phyloP scores from a whole-genome alignment of 1,139 yeast genomes.

The Debaryomyces sp. region DNA sequence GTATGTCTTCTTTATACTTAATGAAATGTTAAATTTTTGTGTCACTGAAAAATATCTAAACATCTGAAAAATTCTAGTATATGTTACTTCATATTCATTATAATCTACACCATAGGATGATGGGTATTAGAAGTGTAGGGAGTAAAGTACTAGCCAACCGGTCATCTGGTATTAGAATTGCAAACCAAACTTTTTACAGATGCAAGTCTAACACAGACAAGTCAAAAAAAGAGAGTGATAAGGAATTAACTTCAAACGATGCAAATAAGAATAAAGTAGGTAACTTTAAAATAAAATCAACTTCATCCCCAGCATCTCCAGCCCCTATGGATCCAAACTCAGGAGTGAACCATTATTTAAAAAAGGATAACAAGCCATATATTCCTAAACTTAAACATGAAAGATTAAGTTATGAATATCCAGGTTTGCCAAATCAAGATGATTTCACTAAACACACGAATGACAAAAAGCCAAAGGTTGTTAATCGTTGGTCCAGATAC shows the following conservation, averaged over 20 bases:
- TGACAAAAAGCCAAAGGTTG: slow-evolving; percentile 23
- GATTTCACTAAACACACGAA: slow-evolving; percentile 38
- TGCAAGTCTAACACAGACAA: not conserved
- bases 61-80: not conserved
- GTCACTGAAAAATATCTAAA: slow-evolving; percentile 4
- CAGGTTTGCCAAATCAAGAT: slow-evolving; percentile 55
- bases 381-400: slow-evolving; percentile 56
- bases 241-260: slow-evolving; percentile 3
- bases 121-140: not conserved
- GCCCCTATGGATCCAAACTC: slow-evolving; percentile 36
- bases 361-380: slow-evolving; percentile 49
- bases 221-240: slow-evolving; percentile 11
- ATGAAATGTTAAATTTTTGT: not conserved
- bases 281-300: slow-evolving; percentile 19
- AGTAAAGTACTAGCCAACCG: not conserved
- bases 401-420: slow-evolving; percentile 62
- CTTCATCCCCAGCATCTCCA: slow-evolving; percentile 42
- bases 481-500: slow-evolving; percentile 50
- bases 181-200: not conserved
- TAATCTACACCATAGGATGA: not conserved
- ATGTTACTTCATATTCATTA: not conserved
- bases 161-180: not conserved
- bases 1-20: not conserved
- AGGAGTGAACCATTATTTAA: slow-evolving; percentile 37
- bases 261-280: slow-evolving; percentile 11